phyloP scores from a whole-genome alignment of 306 rosid species.

The Medicago arabica region DNA sequence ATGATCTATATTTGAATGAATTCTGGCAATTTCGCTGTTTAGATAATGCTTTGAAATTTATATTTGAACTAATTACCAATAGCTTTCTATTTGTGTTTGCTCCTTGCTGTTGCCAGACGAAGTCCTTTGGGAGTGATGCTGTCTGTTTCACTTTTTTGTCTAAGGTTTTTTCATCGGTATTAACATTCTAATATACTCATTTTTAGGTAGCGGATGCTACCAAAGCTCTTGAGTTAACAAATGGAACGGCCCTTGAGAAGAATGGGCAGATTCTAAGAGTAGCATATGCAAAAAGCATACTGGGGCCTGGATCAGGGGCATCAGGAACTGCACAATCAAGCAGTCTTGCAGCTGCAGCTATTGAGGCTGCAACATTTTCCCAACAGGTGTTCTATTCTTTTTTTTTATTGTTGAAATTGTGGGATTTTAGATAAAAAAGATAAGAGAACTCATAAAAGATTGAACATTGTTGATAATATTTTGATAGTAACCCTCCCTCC shows the following conservation, averaged over 20 bases:
- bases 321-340: constrained; percentile 90
- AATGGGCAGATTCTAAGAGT: constrained; percentile 96
- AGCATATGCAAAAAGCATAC: constrained; percentile 93
- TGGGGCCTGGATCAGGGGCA: constrained; percentile 86
- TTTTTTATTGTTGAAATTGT: neutral
- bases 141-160: constrained; percentile 3
- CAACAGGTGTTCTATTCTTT: constrained; percentile 71
- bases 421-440: neutral
- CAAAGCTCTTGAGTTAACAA: constrained; percentile 90
- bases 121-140: constrained; percentile 14
- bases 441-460: neutral
- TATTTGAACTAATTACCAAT: neutral
- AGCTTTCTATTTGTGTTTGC: neutral
- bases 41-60: constrained; percentile 6
- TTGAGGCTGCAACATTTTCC: constrained; percentile 96
- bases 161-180: constrained; percentile 25
- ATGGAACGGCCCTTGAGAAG: constrained; percentile 87
- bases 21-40: neutral
- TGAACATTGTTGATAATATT: neutral
- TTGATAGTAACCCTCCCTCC: neutral
- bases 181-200: constrained; percentile 24
- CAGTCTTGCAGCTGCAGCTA: constrained; percentile 98
- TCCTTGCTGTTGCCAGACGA: neutral
- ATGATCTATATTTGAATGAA: constrained; percentile 5
- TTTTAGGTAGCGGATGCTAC: constrained; percentile 93